These are phyloP conservation scores for Myriosclerotinia curreyana DNA, from an alignment of 2,329 filamentous ascomycete species.

Conservation along the genomic window DNA sequence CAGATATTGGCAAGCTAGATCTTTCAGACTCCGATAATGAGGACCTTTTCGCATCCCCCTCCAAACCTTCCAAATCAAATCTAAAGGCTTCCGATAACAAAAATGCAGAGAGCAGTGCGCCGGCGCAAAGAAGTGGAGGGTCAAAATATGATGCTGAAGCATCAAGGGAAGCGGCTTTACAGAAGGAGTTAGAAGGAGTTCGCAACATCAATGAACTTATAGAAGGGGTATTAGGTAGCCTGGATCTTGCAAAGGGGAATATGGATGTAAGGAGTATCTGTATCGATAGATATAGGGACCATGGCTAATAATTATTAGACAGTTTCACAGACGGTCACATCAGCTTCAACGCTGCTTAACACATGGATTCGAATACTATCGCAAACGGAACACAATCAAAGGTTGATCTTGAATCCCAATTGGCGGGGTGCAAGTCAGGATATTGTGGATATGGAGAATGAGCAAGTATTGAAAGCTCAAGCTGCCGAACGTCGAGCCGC, in stretches of 20 bases:
- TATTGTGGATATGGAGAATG: conserved; percentile 79
- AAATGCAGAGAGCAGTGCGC: conserved; percentile 32
- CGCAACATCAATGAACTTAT: conserved; percentile 85
- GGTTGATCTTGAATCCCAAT: conserved; percentile 78
- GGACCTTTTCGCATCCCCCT: conserved; percentile 57
- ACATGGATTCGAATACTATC: conserved; percentile 96
- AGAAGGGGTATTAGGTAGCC: conserved; percentile 69
- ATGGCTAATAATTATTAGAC: conserved; percentile 51
- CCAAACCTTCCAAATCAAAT: conserved; percentile 32
- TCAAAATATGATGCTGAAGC: conserved; percentile 61
- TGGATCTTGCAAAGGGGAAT: conserved; percentile 70
- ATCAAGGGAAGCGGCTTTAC: conserved; percentile 69
- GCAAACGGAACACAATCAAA: conserved; percentile 96
- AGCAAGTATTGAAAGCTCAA: conserved; percentile 69
- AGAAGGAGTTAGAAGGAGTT: conserved; percentile 77
- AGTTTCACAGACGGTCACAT: conserved; percentile 79
- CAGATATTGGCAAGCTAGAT: conserved; percentile 50
- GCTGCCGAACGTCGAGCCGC: conserved; percentile 72
- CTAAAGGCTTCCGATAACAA: conserved; percentile 28
- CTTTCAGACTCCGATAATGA: conserved; percentile 55
- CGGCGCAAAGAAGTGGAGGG: conserved; percentile 42
- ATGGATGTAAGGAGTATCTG: conserved; percentile 60
- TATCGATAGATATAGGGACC: background rate
- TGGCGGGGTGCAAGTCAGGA: conserved; percentile 92
- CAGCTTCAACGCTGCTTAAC: conserved; percentile 84